Conservation (phyloP, 2,329 filamentous ascomycete genomes). For the Hypoxylon sp. region DNA sequence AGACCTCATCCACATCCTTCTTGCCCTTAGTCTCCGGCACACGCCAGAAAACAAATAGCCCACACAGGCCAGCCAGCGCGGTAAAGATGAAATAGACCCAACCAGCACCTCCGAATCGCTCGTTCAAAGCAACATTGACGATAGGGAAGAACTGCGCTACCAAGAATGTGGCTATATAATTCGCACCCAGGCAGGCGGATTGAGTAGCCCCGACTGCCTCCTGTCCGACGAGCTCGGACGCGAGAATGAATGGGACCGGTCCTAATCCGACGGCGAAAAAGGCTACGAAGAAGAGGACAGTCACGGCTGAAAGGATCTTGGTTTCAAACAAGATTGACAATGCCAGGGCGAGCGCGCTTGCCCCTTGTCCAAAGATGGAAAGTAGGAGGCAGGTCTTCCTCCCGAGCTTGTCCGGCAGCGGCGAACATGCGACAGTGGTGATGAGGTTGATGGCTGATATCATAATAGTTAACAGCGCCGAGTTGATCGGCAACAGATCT, state of each 20-base stretch:
- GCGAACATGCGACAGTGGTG: constrained; percentile 84
- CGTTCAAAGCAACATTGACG: constrained; percentile 79
- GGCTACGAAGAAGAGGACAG: constrained; percentile 86
- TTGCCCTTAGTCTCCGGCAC: constrained; percentile 93
- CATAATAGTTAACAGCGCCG: constrained; percentile 84
- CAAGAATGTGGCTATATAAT: constrained; percentile 90
- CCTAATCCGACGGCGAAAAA: constrained; percentile 93
- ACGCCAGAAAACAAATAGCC: constrained; percentile 76
- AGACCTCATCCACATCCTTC: constrained; percentile 88
- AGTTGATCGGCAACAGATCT: constrained; percentile 82
- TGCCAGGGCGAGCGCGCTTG: constrained; percentile 80
- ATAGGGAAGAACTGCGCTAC: constrained; percentile 97
- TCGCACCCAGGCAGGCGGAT: constrained; percentile 86
- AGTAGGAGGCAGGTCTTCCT: constrained; percentile 86
- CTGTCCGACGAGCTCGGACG: constrained; percentile 88
- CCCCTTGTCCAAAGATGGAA: constrained; percentile 87
- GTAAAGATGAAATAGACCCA: constrained; percentile 95
- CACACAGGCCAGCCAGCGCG: constrained; percentile 75
- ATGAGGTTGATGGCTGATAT: constrained; percentile 89
- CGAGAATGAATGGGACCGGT: constrained; percentile 93
- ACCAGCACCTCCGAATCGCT: constrained; percentile 74
- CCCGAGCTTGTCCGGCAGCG: constrained; percentile 87
- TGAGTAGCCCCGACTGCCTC: constrained; percentile 94
- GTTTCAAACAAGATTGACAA: constrained; percentile 80
- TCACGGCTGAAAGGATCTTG: constrained; percentile 81